Percentiles rank a stretch among this genome's conserved stretches.
phyloP scores from a whole-genome alignment of 2,329 filamentous ascomycete species.

The Neofusicoccum parvum region DNA sequence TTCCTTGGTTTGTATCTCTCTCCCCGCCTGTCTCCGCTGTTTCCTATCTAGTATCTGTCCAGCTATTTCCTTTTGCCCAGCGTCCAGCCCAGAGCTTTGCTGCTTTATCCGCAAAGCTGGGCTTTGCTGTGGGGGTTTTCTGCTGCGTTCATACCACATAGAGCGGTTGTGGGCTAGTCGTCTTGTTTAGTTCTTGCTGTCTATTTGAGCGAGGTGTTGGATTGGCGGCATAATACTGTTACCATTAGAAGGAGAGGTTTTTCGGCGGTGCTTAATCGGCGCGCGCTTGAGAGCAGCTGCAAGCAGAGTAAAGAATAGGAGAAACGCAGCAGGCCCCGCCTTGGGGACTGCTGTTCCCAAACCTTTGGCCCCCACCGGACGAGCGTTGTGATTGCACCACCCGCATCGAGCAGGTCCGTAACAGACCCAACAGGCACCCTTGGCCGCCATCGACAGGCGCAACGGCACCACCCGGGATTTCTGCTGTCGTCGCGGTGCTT shows the following conservation, averaged over 20 bases:
- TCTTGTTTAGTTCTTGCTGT: background rate
- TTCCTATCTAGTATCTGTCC: background rate
- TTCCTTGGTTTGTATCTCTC: background rate
- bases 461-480: no score
- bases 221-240: slow-evolving; percentile 1
- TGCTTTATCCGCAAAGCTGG: slow-evolving; percentile 8
- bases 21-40: background rate
- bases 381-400: background rate
- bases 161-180: background rate
- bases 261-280: background rate
- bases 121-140: background rate
- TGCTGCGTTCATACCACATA: slow-evolving; percentile 8
- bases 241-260: background rate
- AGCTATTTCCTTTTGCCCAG: background rate
- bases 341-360: background rate
- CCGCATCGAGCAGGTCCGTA: background rate
- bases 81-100: background rate
- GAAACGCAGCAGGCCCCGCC: background rate
- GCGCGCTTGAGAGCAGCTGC: background rate
- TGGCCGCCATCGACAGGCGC: background rate
- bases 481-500: no score
- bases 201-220: slow-evolving; percentile 8
- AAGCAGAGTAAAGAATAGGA: slow-evolving; percentile 11
- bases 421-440: background rate
- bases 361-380: background rate